Conservation (phyloP, 345 rosid genomes). For the Brassica napus region Da-Ae NC_063444.1:13855501-13856000, state of each 20-base stretch:
- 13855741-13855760: not conserved
- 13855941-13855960: not conserved
- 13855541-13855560: conserved; percentile 5
- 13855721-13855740: not conserved
- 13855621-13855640: not conserved
- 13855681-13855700: not conserved
- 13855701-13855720: not conserved
- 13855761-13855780: not conserved
- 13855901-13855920: conserved; percentile 1
- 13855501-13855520: not conserved
- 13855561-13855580: conserved; percentile 2
- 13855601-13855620: not conserved
- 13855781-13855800: not conserved
- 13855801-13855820: not conserved
- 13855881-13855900: conserved; percentile 21
- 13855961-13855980: not conserved
- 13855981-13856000: not conserved
- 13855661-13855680: not conserved
- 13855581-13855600: not conserved
- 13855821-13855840: conserved; percentile 3
- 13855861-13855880: conserved; percentile 22
- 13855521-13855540: not conserved
- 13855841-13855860: not conserved
- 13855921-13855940: not conserved
- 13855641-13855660: conserved; percentile 8